Evolutionary conservation across 2,329 filamentous ascomycete species (phyloP), one percentile per base, ranked within the genome.

Genomic region (Aspergillus candidus): DNA sequence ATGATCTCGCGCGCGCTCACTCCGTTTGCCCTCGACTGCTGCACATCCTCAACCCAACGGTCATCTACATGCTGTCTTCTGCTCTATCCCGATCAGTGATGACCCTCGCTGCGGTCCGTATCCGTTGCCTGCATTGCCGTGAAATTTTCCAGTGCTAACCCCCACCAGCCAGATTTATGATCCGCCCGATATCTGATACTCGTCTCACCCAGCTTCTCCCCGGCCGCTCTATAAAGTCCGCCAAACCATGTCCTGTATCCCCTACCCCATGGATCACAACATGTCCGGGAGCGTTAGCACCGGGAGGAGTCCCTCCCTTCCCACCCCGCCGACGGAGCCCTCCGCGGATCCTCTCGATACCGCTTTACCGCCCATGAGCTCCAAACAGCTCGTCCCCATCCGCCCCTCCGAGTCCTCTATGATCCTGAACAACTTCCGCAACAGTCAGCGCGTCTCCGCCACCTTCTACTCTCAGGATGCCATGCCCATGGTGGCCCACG

Each of bases 301-400:
- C 29, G 41, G 51, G 30, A 51, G 44, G 22, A 8, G 6, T 22
- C 41, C 29, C 33, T 51, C 52, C 17, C 22, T 47, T 5, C 46
- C 38, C 32, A 43, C 34, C 32, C 41, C 33, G 29, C 40, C 30
- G 30, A 39, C 38, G 11, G 43, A 42, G 13, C 18, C 14, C 12
- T 37, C 42, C 32, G 13, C 48, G 4, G 54, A 53, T 17, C 22
- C 44, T 30, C 40, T 41, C 32, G 61, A 65, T 30, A 63, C 61
- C 2, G 60, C 60, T 6, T 39, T 65, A 3, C 61, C 60, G 1
- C 59, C 60, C 2, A 61, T 65, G 41, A 55, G 51, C 29, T 60
- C 57, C 11, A 56, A 58, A 15, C 46, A 46, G 37, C 40, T 49
- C n/a, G 37, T 51, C 35, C 22, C 22, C 8, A 27, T 50, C 6